phyloP scores from a whole-genome alignment of 2,329 filamentous ascomycete species.

The Alternaria sp. region DNA sequence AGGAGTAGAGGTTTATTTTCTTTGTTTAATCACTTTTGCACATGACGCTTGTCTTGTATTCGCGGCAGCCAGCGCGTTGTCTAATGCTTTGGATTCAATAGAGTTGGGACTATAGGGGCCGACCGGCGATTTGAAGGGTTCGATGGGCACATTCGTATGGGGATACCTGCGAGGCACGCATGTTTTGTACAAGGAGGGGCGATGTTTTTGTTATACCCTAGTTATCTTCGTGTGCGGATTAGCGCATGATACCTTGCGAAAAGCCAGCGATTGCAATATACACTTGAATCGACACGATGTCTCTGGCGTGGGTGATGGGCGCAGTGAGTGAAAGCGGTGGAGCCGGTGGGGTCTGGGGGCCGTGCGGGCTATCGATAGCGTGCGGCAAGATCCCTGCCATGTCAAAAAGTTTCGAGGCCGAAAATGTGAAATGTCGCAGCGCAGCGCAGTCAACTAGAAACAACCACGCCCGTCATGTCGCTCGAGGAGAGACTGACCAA shows the following conservation, averaged over 20 bases:
- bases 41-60: constrained; percentile 1
- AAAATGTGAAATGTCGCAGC: constrained; percentile 12
- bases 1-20: constrained; percentile 33
- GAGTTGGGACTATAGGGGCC: constrained; percentile 4
- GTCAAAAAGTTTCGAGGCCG: constrained; percentile 22
- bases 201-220: constrained; percentile 22
- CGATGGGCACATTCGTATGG: constrained; percentile 5
- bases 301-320: background rate
- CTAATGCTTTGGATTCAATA: constrained; percentile 17
- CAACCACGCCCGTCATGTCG: constrained; percentile 54
- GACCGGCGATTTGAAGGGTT: constrained; percentile 1
- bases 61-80: constrained; percentile 12
- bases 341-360: constrained; percentile 2
- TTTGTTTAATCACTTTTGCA: background rate
- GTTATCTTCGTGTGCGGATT: constrained; percentile 3
- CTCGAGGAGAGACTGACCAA: constrained; percentile 93
- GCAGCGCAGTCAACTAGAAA: background rate
- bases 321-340: background rate
- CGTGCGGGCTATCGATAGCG: constrained; percentile 25
- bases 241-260: constrained; percentile 5
- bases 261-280: constrained; percentile 2
- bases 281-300: background rate
- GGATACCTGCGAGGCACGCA: constrained; percentile 3
- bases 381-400: constrained; percentile 14
- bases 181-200: constrained; percentile 9